Percentiles rank a stretch among this genome's conserved stretches.
These are phyloP conservation scores for Podila epigama DNA, from an alignment of 192 early-diverging fungal genomes.

Conservation along the genomic window DNA sequence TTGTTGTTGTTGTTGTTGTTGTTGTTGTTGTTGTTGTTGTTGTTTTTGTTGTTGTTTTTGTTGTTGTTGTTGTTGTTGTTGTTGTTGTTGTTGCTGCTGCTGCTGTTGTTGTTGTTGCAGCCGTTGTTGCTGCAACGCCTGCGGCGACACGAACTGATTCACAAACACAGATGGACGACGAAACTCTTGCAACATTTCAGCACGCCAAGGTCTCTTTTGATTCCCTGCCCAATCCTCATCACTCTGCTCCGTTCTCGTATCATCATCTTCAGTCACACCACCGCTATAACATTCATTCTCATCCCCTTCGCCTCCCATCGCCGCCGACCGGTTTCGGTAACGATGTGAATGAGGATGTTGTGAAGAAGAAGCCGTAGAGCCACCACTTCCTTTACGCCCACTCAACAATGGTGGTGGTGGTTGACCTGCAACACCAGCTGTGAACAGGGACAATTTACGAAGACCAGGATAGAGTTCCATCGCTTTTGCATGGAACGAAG, in stretches of 20 bases:
- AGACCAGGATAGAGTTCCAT: conserved; percentile 38
- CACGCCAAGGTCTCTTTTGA: conserved; percentile 8
- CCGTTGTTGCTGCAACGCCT: background rate
- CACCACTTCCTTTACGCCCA: conserved; percentile 24
- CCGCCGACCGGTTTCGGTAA: background rate
- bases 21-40: background rate
- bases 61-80: background rate
- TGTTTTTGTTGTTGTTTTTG: background rate
- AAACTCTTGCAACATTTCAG: background rate
- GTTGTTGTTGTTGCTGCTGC: background rate
- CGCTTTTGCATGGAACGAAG: conserved; percentile 20
- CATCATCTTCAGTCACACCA: background rate
- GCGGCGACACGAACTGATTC: background rate
- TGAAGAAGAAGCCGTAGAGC: conserved; percentile 1
- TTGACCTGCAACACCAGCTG: conserved; percentile 10
- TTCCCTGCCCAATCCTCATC: conserved; percentile 47
- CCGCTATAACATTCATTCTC: conserved; percentile 14
- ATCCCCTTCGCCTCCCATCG: background rate
- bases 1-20: too few relatives aligned
- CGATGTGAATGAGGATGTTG: background rate
- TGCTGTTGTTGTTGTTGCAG: background rate
- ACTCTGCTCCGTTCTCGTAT: conserved; percentile 9
- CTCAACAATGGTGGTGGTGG: conserved; percentile 29
- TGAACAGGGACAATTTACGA: conserved; percentile 39
- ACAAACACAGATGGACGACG: background rate